Evolutionary conservation across 139 green algal species (phyloP).

Genomic region (Yamagishiella unicocca): DNA sequence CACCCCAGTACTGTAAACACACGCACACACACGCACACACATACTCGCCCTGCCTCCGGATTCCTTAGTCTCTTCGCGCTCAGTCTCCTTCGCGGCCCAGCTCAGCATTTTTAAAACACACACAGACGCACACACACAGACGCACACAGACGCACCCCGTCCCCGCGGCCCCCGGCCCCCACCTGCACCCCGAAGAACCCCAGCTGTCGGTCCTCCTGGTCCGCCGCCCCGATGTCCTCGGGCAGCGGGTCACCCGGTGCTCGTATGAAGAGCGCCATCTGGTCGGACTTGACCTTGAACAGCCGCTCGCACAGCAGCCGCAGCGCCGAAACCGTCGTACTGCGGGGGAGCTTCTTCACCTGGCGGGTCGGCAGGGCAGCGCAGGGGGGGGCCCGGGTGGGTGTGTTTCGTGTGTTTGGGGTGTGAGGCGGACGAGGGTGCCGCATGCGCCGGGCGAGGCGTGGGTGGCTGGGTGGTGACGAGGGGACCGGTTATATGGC

Average conservation of each 20-base stretch:
- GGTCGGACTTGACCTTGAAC: constrained; percentile 61
- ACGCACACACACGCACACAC: too few relatives aligned
- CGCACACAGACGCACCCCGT: too few relatives aligned
- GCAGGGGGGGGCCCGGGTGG: background rate
- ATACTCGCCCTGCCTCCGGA: too few relatives aligned
- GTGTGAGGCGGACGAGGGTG: too few relatives aligned
- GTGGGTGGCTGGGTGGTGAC: background rate
- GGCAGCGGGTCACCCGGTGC: constrained; percentile 35
- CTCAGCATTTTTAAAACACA: too few relatives aligned
- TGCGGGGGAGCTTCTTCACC: constrained; percentile 66
- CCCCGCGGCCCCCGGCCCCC: too few relatives aligned
- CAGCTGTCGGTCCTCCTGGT: constrained; percentile 24
- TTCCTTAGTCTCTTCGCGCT: too few relatives aligned
- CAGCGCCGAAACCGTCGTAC: constrained; percentile 57
- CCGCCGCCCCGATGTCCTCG: constrained; percentile 49
- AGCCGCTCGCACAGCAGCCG: constrained; percentile 65
- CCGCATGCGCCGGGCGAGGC: too few relatives aligned
- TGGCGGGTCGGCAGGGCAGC: background rate
- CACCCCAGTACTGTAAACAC: too few relatives aligned
- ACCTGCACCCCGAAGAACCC: constrained; percentile 51
- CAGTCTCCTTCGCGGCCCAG: too few relatives aligned
- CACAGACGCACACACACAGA: too few relatives aligned
- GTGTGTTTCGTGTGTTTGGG: too few relatives aligned
- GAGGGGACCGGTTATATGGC: background rate
- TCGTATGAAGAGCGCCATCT: constrained; percentile 56